A percentile compares a stretch with the other conserved stretches of the same genome.
phyloP scores from a whole-genome alignment of 1,284 basidiomycete genomes.

The Blastosporella zonata region DNA sequence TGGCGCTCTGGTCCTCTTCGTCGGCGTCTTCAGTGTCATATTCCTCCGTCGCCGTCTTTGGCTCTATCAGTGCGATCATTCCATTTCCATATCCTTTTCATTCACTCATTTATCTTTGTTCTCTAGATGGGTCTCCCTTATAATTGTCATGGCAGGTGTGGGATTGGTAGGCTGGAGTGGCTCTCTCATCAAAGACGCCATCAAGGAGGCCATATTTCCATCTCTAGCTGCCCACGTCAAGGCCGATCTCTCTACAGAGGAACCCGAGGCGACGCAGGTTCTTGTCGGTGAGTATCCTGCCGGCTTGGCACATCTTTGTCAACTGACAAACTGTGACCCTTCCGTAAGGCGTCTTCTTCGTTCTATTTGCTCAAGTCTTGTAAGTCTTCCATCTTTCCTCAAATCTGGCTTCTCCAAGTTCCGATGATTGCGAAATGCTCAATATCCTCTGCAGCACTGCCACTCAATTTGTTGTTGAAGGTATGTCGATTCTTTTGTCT shows the following conservation, averaged over 20 bases:
- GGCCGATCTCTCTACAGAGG: slow-evolving; percentile 32
- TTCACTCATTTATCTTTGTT: slow-evolving; percentile 13
- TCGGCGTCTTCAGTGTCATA: slow-evolving; percentile 88
- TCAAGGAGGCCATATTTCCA: slow-evolving; percentile 43
- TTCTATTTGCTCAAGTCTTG: slow-evolving; percentile 98
- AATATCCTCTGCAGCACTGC: slow-evolving; percentile 61
- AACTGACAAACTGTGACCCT: slow-evolving; percentile 12
- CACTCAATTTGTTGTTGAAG: slow-evolving; percentile 93
- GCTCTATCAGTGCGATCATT: slow-evolving; percentile 67
- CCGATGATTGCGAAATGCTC: slow-evolving; percentile 20
- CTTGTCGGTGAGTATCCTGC: slow-evolving; percentile 53
- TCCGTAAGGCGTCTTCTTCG: slow-evolving; percentile 75
- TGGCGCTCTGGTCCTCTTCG: slow-evolving; percentile 95
- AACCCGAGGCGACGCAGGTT: slow-evolving; percentile 60
- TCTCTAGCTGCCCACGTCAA: slow-evolving; percentile 24
- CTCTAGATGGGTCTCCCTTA: slow-evolving; percentile 82
- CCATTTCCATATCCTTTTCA: slow-evolving; percentile 15
- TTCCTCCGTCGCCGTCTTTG: slow-evolving; percentile 84
- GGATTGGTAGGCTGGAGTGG: slow-evolving; percentile 91
- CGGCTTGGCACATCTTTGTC: slow-evolving; percentile 14
- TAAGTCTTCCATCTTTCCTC: slow-evolving; percentile 38
- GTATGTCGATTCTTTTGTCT: slow-evolving; percentile 57
- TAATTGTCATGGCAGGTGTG: slow-evolving; percentile 90
- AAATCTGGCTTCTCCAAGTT: slow-evolving; percentile 17
- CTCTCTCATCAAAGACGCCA: slow-evolving; percentile 75